Evolutionary conservation across 345 rosid species (phyloP), one percentile per base, ranked within the genome.

Genomic region (Toxicodendron radicans): DNA sequence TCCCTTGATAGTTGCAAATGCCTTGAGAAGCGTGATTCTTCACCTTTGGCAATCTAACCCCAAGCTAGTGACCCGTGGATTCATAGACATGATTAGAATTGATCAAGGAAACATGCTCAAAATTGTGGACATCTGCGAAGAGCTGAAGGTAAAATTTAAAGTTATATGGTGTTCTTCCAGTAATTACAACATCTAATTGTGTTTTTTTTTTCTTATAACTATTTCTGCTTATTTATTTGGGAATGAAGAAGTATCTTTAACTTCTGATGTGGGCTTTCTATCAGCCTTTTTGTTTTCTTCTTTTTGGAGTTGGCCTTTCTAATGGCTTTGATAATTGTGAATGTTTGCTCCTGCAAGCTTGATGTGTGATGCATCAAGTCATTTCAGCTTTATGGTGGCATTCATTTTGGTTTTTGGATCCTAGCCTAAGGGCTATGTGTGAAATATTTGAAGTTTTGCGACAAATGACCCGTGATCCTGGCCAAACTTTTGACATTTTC

Each of bases 11-110:
- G 17, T 83, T 27, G 74, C 74, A 46, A 76, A 57, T 58, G 10
- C 76, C 24, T n/a, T 70, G 58, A 59, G 70, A 10, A 64, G 79
- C 46, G 63, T 83, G 75, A 68, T 79, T 24, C 77, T 71, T 54
- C 70, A 79, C 66, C 77, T 83, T 17, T 83, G 83, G 86, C 79
- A 79, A 58, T 58, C 63, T 35, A 79, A 79, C 46, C 79, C 79
- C 43, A 64, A 64, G 70, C 62, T 83, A 41, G 75, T 83, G 56
- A 56, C 79, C 18, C 57, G 79, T 62, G 81, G 86, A 62, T 74
- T 83, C 46, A 60, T 80, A 18, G 81, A 79, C 18, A 68, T n/a
- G 21, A 17, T 14, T 4, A 53, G 18, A 32, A 20, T 4, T 32
- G 49, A 68, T 32, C 72, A 3, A 32, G 48, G 27, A 4, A 68